A percentile compares a stretch with the other conserved stretches of the same genome.
phyloP scores from a whole-genome alignment of 148 eudicot genomes.

The Cornus kousa region DNA sequence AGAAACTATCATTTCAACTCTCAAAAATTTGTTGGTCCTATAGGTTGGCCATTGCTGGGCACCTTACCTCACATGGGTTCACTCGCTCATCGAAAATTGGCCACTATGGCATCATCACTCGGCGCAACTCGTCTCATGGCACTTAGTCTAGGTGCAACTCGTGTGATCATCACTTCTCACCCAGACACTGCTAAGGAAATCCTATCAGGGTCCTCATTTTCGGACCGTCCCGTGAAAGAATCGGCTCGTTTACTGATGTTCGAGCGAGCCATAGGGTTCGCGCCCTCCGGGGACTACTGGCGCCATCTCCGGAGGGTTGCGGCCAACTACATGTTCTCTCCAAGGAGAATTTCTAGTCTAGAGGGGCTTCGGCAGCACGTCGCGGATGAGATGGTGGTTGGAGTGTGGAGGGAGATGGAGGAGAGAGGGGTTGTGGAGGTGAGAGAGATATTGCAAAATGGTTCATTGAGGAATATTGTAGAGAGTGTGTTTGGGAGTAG shows the following conservation, averaged over 20 bases:
- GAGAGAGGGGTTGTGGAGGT: slow-evolving; percentile 42
- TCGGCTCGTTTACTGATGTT: slow-evolving; percentile 70
- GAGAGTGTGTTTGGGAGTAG: slow-evolving; percentile 71
- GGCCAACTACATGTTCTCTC: slow-evolving; percentile 58
- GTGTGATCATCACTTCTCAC: slow-evolving; percentile 60
- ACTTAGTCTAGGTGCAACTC: slow-evolving; percentile 59
- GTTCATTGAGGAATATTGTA: slow-evolving; percentile 55
- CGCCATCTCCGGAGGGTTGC: slow-evolving; percentile 57
- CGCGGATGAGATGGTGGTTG: slow-evolving; percentile 41
- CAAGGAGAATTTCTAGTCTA: slow-evolving; percentile 49
- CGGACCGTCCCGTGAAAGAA: slow-evolving; percentile 66
- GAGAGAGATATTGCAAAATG: slow-evolving; percentile 50
- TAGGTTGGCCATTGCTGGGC: slow-evolving; percentile 71
- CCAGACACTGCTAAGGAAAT: slow-evolving; percentile 76
- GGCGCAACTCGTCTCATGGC: slow-evolving; percentile 65
- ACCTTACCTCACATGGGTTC: slow-evolving; percentile 53
- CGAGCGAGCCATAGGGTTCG: slow-evolving; percentile 76
- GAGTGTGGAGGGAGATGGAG: slow-evolving; percentile 39
- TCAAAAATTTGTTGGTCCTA: slow-evolving; percentile 47
- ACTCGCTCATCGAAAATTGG: slow-evolving; percentile 64
- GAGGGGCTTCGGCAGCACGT: slow-evolving; percentile 47
- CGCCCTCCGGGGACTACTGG: slow-evolving; percentile 70
- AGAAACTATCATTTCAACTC: slow-evolving; percentile 29
- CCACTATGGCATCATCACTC: slow-evolving; percentile 40
- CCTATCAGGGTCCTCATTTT: slow-evolving; percentile 50